phyloP scores from a whole-genome alignment of 768 basidiomycete genomes.

The Leccinum obscurum region DNA sequence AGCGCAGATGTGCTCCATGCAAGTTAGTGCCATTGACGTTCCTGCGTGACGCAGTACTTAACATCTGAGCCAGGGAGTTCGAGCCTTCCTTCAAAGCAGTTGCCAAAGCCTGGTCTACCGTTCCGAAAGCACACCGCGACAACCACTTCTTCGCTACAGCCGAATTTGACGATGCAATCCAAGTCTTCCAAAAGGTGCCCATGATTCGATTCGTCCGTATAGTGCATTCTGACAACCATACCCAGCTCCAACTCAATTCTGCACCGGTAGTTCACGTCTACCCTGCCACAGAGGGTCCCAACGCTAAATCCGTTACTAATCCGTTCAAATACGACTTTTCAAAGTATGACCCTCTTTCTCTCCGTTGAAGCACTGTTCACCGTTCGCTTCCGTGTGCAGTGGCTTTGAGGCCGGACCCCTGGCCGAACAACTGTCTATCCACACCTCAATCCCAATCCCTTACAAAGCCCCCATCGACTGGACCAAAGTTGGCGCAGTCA shows the following conservation, averaged over 20 bases:
- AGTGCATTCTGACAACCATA: constrained; percentile 12
- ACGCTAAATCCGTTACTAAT: constrained; percentile 48
- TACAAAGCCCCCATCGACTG: constrained; percentile 80
- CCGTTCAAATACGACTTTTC: constrained; percentile 79
- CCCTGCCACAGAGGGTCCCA: constrained; percentile 69
- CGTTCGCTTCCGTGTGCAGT: constrained; percentile 40
- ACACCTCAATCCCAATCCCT: constrained; percentile 80
- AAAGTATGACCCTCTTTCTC: constrained; percentile 45
- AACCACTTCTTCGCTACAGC: constrained; percentile 90
- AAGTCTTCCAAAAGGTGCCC: constrained; percentile 77
- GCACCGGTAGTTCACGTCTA: constrained; percentile 85
- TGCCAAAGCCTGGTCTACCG: constrained; percentile 77
- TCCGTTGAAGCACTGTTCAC: constrained; percentile 1
- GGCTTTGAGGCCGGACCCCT: constrained; percentile 82
- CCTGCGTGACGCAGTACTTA: not conserved
- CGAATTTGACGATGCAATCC: constrained; percentile 79
- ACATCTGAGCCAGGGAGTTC: too few species aligned
- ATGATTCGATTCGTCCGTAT: not conserved
- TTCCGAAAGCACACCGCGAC: constrained; percentile 60
- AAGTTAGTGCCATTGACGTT: constrained; percentile 51
- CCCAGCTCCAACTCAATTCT: constrained; percentile 75
- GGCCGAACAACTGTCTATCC: constrained; percentile 68
- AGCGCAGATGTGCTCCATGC: constrained; percentile 90
- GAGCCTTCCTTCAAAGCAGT: constrained; percentile 81
- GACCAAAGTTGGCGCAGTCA: constrained; percentile 51